phyloP scores from a whole-genome alignment of 2,329 filamentous ascomycete species.

The Sarocladiaceae sp. region DNA sequence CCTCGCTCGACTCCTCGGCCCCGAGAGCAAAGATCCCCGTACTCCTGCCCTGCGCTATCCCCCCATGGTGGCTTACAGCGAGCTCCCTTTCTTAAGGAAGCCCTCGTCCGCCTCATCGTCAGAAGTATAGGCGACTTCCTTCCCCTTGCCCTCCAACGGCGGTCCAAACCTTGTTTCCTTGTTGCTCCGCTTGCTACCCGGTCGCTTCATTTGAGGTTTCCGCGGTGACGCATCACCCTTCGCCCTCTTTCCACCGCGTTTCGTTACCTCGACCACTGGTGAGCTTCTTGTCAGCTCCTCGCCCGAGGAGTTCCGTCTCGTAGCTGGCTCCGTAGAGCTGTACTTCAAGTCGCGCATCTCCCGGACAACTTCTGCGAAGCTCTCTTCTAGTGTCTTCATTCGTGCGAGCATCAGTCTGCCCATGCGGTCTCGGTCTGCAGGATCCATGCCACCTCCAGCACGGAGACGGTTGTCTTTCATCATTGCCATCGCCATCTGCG shows the following conservation, averaged over 20 bases:
- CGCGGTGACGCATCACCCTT: slow-evolving; percentile 22
- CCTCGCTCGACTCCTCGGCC: not conserved
- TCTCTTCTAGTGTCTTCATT: slow-evolving; percentile 90
- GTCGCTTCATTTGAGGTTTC: slow-evolving; percentile 22
- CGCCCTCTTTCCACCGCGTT: slow-evolving; percentile 17
- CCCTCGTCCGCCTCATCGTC: slow-evolving; percentile 27
- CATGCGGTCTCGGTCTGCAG: slow-evolving; percentile 58
- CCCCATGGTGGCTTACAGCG: slow-evolving; percentile 31
- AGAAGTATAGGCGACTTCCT: slow-evolving; percentile 33
- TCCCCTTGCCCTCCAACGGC: slow-evolving; percentile 38
- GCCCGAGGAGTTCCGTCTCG: slow-evolving; percentile 45
- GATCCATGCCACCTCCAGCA: slow-evolving; percentile 28
- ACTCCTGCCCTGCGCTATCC: no score
- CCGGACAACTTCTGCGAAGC: slow-evolving; percentile 78
- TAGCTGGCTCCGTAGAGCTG: slow-evolving; percentile 38
- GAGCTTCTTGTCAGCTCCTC: slow-evolving; percentile 26
- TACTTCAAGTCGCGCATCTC: slow-evolving; percentile 64
- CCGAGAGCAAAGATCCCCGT: no score
- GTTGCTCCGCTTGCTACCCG: slow-evolving; percentile 34
- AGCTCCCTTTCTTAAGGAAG: slow-evolving; percentile 32
- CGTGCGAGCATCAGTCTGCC: slow-evolving; percentile 75
- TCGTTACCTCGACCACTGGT: slow-evolving; percentile 28
- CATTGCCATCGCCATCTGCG: slow-evolving; percentile 69
- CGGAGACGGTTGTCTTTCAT: slow-evolving; percentile 51
- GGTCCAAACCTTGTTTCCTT: slow-evolving; percentile 30